phyloP scores from a whole-genome alignment of 2,329 filamentous ascomycete species.

The Aspergillus fijiensis region DNA sequence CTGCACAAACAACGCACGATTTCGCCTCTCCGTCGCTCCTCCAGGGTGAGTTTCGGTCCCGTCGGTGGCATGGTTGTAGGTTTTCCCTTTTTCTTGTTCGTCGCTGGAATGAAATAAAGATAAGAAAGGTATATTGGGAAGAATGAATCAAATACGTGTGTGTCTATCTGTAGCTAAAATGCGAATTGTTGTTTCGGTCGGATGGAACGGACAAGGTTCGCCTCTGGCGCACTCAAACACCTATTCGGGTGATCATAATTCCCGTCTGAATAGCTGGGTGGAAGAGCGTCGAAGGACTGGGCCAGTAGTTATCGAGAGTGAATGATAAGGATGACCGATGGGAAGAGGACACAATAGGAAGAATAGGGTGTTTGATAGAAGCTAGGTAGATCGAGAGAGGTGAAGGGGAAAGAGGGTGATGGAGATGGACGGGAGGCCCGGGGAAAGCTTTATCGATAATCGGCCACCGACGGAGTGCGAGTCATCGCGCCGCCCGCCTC shows the following conservation, averaged over 20 bases:
- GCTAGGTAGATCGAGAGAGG: not conserved
- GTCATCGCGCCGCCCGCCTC: conserved; percentile 25
- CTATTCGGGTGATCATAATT: conserved; percentile 49
- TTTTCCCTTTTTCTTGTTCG: not conserved
- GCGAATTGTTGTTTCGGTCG: conserved; percentile 15
- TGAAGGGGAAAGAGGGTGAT: conserved; percentile 11
- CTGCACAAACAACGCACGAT: conserved; percentile 56
- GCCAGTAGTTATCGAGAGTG: not conserved
- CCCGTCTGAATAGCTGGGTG: conserved; percentile 3
- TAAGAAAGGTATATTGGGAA: conserved; percentile 4
- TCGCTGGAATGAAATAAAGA: conserved; percentile 1
- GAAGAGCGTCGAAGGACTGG: conserved; percentile 5
- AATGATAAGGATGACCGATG: not conserved
- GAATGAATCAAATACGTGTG: not conserved
- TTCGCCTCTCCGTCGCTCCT: conserved; percentile 85
- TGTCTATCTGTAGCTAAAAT: conserved; percentile 2
- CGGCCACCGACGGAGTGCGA: conserved; percentile 16
- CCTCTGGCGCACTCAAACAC: conserved; percentile 37
- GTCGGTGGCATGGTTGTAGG: conserved; percentile 34
- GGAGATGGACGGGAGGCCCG: not conserved
- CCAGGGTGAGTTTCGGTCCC: conserved; percentile 61
- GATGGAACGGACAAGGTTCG: conserved; percentile 27
- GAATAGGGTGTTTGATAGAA: not conserved
- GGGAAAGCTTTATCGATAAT: conserved; percentile 35
- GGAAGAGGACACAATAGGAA: not conserved